Evolutionary conservation across 108 stramenopile species (phyloP), one percentile per base, ranked within the genome.

Genomic region (Fragilaria radians): DNA sequence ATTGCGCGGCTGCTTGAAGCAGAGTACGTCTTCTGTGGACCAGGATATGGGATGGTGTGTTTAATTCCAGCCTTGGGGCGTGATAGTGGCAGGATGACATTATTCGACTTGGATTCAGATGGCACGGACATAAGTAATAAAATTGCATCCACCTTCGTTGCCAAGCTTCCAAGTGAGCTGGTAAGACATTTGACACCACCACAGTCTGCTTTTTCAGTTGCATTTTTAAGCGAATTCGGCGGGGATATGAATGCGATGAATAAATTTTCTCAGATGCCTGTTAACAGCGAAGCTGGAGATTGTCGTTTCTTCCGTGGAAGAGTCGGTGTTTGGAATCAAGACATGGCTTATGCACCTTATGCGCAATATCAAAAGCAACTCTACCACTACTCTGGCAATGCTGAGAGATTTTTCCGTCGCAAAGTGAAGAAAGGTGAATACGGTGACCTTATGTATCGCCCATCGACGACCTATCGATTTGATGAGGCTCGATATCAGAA

Each of bases 11-110:
- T 53, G 27, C 18, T 9, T 25, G 18, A 25, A 24, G 52, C 52
- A 53, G 52, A 53, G 28, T 5, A 5, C 28, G 7, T 53, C 27
- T 25, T 53, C n/a, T 53, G 52, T 53, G 52, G 52, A 28, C 52
- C 52, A 24, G 52, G 52, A 2, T 28, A 28, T n/a, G 27, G 27
- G n/a, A 18, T 28, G 18, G 4, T 3, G n/a, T 53, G 52, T 53
- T n/a, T 53, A 18, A 28, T 53, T 23, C 47, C 47, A 19, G 25
- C 26, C 7, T 24, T 53, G n/a, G n/a, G n/a, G n/a, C n/a, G n/a
- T n/a, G n/a, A n/a, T n/a, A n/a, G n/a, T n/a, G n/a, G n/a, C n/a
- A n/a, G n/a, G n/a, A n/a, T n/a, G n/a, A n/a, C n/a, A n/a, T n/a
- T n/a, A n/a, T n/a, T n/a, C n/a, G n/a, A n/a, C n/a, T n/a, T n/a